Percentiles rank a stretch among this genome's conserved stretches.
Evolutionary conservation across 1,284 basidiomycete genomes (phyloP).

Genomic region (Calocybe gambosa): DNA sequence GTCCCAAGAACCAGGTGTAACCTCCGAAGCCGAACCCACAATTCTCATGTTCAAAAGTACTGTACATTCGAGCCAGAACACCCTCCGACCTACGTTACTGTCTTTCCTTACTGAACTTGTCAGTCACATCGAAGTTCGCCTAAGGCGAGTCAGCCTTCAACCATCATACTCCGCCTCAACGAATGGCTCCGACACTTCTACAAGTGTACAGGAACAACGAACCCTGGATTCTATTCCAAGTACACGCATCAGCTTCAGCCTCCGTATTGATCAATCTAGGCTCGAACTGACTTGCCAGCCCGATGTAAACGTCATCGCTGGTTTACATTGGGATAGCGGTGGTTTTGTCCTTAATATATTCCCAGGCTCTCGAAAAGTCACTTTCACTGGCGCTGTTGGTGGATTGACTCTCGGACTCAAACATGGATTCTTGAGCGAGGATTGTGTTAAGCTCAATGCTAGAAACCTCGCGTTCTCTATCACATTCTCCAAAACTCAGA

Average conservation of each 20-base stretch:
- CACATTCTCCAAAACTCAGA: slow-evolving; percentile 50
- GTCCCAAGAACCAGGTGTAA: slow-evolving; percentile 17
- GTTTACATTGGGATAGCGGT: slow-evolving; percentile 86
- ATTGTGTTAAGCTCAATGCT: slow-evolving; percentile 69
- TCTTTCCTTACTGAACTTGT: slow-evolving; percentile 78
- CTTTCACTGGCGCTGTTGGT: slow-evolving; percentile 73
- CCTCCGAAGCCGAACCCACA: slow-evolving; percentile 38
- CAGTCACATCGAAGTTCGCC: slow-evolving; percentile 55
- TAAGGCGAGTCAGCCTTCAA: slow-evolving; percentile 40
- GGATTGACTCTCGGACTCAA: slow-evolving; percentile 75
- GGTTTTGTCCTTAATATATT: slow-evolving; percentile 78
- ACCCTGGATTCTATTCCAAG: slow-evolving; percentile 32
- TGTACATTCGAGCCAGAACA: slow-evolving; percentile 83
- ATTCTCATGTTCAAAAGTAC: slow-evolving; percentile 71
- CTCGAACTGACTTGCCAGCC: slow-evolving; percentile 82
- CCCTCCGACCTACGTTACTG: slow-evolving; percentile 71
- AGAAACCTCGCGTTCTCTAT: slow-evolving; percentile 72
- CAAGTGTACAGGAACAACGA: slow-evolving; percentile 8
- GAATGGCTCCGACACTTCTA: slow-evolving; percentile 2
- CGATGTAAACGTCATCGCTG: slow-evolving; percentile 83
- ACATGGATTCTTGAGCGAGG: slow-evolving; percentile 77
- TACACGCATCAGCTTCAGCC: slow-evolving; percentile 73
- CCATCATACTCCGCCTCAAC: slow-evolving; percentile 16
- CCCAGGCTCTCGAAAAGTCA: slow-evolving; percentile 62
- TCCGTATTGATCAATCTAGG: slow-evolving; percentile 84